phyloP scores from a whole-genome alignment of 1,139 yeast species.

The Wickerhamiella pararugosa region DNA sequence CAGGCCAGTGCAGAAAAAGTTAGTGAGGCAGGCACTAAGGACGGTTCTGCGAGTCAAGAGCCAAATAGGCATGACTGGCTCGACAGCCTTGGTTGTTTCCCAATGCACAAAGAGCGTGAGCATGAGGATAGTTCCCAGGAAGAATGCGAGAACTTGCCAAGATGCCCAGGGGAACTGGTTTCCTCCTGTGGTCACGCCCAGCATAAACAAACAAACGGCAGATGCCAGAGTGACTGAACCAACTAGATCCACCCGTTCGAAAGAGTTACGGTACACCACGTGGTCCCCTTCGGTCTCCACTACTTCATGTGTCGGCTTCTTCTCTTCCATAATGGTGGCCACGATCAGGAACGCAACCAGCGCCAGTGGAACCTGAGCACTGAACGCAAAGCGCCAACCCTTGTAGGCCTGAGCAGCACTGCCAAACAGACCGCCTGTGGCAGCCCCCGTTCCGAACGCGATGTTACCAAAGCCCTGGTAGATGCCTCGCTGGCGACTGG shows the following conservation, averaged over 20 bases:
- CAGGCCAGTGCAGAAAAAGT: conserved; percentile 50
- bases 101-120: conserved; percentile 31
- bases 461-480: conserved; percentile 51
- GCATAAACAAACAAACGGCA: conserved; percentile 36
- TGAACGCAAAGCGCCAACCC: conserved; percentile 69
- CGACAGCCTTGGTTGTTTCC: conserved; percentile 41
- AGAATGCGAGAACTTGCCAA: conserved; percentile 23
- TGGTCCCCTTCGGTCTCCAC: conserved; percentile 7
- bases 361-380: conserved; percentile 44
- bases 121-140: conserved; percentile 19
- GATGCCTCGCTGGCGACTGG: conserved; percentile 41
- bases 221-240: conserved; percentile 52
- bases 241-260: conserved; percentile 46
- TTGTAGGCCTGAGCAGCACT: conserved; percentile 51
- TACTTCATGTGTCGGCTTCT: conserved; percentile 1
- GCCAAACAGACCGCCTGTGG: conserved; percentile 55
- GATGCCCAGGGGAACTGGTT: conserved; percentile 32
- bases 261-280: conserved; percentile 6
- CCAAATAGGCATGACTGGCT: conserved; percentile 52
- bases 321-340: conserved; percentile 8
- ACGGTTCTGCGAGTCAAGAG: conserved; percentile 45
- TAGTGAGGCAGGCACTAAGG: conserved; percentile 46
- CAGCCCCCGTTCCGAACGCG: conserved; percentile 54
- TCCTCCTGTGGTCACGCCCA: conserved; percentile 63
- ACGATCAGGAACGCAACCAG: conserved; percentile 9